These are phyloP conservation scores for Suillus tomentosus DNA, from an alignment of 768 basidiomycete genomes.

Conservation along the genomic window DNA sequence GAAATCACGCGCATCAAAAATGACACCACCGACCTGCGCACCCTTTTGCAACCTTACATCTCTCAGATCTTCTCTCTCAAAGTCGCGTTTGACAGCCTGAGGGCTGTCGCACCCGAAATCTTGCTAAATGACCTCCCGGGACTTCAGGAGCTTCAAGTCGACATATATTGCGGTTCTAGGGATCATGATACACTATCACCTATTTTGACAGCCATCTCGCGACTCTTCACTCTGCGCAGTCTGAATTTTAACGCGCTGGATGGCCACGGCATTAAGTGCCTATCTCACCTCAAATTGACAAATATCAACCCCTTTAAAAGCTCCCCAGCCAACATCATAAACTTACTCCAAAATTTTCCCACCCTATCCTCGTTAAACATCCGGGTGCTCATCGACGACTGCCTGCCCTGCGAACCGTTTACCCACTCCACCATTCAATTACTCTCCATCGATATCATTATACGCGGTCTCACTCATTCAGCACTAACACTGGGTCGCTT, in stretches of 20 bases:
- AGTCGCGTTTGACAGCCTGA: neutral
- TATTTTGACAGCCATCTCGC: neutral
- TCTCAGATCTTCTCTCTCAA: neutral
- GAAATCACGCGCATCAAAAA: neutral
- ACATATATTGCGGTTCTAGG: neutral
- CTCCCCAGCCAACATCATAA: no score
- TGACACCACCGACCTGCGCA: neutral
- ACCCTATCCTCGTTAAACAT: no score
- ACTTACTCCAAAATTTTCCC: no score
- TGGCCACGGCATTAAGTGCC: fast-evolving
- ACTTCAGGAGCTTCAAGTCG: neutral
- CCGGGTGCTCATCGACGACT: no score
- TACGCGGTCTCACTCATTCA: no score
- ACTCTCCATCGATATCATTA: no score
- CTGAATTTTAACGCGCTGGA: neutral
- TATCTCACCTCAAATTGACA: neutral
- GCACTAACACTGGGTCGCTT: no score
- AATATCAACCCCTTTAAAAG: no score
- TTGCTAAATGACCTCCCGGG: neutral
- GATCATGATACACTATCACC: neutral
- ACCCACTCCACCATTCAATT: no score
- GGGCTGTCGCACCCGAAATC: neutral
- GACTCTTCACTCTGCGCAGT: neutral
- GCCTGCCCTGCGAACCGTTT: no score
- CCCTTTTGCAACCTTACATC: neutral